Evolutionary conservation across 805 yeast genomes (phyloP), one percentile per base, ranked within the genome.

Genomic region (Candida tammaniensis): DNA sequence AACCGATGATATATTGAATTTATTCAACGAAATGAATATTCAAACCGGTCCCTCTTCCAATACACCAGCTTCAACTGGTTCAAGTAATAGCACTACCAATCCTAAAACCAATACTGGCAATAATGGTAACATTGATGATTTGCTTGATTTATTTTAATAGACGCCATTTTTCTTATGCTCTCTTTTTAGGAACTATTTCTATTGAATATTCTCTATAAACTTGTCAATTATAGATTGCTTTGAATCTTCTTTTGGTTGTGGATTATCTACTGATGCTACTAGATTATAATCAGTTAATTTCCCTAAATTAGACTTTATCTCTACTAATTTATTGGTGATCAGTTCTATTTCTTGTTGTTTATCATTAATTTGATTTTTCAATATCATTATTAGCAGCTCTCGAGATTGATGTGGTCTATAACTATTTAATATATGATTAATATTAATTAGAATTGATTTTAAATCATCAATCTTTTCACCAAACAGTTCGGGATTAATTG

Each of bases 371-470:
- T 84, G 88, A 34, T 77, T 81, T 48, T 74, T 78, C 53, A 86
- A 61, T 35, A 83, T 65, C 68, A 86, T 69, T 27, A 88, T 86
- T 44, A 93, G 67, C 31, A 89, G 81, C 51, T 93, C 98, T 33
- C 97, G 70, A 3, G 95, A 83, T 54, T 93, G 98, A 58, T 93
- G 98, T 3, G 97, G 93, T 41, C 98, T 70, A 59, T 93, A 93
- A 33, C 89, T 88, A 55, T 93, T 93, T 39, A 93, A 63, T 23
- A 93, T 64, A 56, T 93, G 98, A 55, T 93, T 97, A 44, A 93
- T 80, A 52, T 93, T 93, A 52, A 91, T 82, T 33, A 93, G 64
- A 8, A 91, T 78, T 10, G 82, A 72, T 43, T 94, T 76, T 24
- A 93, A 76, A 44, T 86, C 78, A 44, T 88, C 95, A 17, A 88